Base-by-base conservation (phyloP, 2,329 filamentous ascomycete species). In the Sarocladium oryzae region DNA sequence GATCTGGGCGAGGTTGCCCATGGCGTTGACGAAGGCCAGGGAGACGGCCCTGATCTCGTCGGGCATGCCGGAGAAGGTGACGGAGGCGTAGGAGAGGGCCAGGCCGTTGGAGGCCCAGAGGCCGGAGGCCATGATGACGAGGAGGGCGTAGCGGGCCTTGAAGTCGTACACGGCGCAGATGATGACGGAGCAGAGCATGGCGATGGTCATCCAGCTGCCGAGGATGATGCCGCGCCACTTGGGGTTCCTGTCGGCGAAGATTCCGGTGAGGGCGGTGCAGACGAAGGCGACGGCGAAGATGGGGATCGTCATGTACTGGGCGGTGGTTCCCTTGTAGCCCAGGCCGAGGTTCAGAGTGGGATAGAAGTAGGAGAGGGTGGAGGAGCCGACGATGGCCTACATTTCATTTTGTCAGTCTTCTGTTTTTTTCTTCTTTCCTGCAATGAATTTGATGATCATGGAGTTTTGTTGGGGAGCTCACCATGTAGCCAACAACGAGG, bases 1-100 rank as follows among this genome's bases (percentile, higher is more conserved):
- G 8, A 81, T 80, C 54, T 78, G 74, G 0, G 76, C 74, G 2
- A 79, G 60, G 52, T 80, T 80, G 2, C 75, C 77, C 57, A 79
- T 66, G 0, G 75, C 75, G 57, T 81, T 80, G 48, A 81, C 72
- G 6, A 79, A 61, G 1, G 76, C 78, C 26, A 80, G 60, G 2
- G 41, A 67, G 66, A 53, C 77, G 66, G 51, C 72, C 70, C 75
- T 62, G 2, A 70, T 69, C 56, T 81, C 76, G 1, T 68, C 69
- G 18, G 68, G 65, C 68, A 79, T 74, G 15, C 66, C 60, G 1
- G 69, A 71, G 55, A 81, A 79, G 0, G 73, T 76, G 0, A 73
- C 71, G 2, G 74, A 74, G 0, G 75, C 74, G 53, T 75, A 81
- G 0, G 73, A 73, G 5, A 82, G 64, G 0, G 73, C 67, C 0